Percentiles rank a stretch among this genome's conserved stretches.
Conservation (phyloP, 2,329 filamentous ascomycete species). For the Gremmenia infestans region DNA sequence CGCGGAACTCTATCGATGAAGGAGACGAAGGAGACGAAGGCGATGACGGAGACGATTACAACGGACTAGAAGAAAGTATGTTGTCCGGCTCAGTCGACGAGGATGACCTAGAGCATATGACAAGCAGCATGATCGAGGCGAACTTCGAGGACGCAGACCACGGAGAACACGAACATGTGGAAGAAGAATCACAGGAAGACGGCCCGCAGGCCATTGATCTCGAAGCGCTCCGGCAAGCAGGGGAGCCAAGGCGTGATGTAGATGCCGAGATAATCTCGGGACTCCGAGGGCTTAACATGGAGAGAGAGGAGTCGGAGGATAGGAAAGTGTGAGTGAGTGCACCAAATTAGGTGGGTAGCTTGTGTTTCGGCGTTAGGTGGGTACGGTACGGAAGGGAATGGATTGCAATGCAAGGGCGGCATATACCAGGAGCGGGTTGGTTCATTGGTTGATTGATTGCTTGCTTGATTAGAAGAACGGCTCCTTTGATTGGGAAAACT, state of each 20-base stretch:
- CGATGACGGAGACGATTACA: slow-evolving; percentile 41
- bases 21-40: slow-evolving; percentile 41
- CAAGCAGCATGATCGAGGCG: slow-evolving; percentile 25
- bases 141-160: slow-evolving; percentile 28
- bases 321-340: slow-evolving; percentile 14
- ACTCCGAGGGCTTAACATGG: slow-evolving; percentile 47
- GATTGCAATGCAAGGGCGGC: neutral
- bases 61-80: slow-evolving; percentile 26
- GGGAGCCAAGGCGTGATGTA: slow-evolving; percentile 39
- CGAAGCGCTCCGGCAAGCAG: slow-evolving; percentile 12
- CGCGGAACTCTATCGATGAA: slow-evolving; percentile 42
- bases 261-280: slow-evolving; percentile 56
- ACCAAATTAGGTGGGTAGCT: neutral
- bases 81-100: slow-evolving; percentile 24
- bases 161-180: slow-evolving; percentile 29
- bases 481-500: neutral
- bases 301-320: slow-evolving; percentile 31
- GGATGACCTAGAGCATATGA: slow-evolving; percentile 19
- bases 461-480: too few species aligned
- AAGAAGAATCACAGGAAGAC: slow-evolving; percentile 18
- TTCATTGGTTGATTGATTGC: too few species aligned
- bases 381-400: neutral
- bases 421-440: slow-evolving; percentile 10
- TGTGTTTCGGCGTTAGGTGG: slow-evolving; percentile 8
- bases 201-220: slow-evolving; percentile 1